These are phyloP conservation scores for Colletotrichum graminicola DNA, from an alignment of 2,329 filamentous ascomycete species.

Conservation along the genomic window DNA sequence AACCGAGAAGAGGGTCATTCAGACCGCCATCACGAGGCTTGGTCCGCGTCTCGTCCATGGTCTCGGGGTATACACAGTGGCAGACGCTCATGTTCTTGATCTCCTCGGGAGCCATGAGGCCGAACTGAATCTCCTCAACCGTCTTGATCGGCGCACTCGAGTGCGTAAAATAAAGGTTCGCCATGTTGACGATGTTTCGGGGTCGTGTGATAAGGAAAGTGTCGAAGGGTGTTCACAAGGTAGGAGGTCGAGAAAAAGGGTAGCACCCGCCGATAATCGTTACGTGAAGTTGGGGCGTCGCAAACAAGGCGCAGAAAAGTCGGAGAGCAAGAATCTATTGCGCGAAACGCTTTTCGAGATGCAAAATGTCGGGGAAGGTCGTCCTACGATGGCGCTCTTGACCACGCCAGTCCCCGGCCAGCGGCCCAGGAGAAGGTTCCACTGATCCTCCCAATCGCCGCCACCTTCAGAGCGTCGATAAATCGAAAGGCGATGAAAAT, in stretches of 20 bases:
- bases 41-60: slow-evolving; percentile 95
- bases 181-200: slow-evolving; percentile 73
- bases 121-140: slow-evolving; percentile 99
- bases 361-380: slow-evolving; percentile 48
- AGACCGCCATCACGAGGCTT: slow-evolving; percentile 91
- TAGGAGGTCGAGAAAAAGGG: slow-evolving; percentile 15
- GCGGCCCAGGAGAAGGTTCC: slow-evolving; percentile 62
- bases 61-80: slow-evolving; percentile 98
- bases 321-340: slow-evolving; percentile 44
- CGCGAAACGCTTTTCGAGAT: slow-evolving; percentile 49
- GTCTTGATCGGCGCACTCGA: slow-evolving; percentile 97
- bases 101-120: slow-evolving; percentile 96
- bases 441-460: slow-evolving; percentile 60
- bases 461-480: slow-evolving; percentile 51
- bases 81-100: slow-evolving; percentile 99
- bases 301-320: slow-evolving; percentile 45
- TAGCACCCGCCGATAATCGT: slow-evolving; percentile 29
- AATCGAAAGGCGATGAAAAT: slow-evolving; percentile 49
- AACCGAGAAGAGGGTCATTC: slow-evolving; percentile 95
- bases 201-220: slow-evolving; percentile 41
- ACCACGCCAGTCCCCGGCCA: slow-evolving; percentile 59
- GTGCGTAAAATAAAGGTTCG: slow-evolving; percentile 90
- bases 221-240: slow-evolving; percentile 17
- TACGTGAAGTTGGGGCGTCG: slow-evolving; percentile 44
- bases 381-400: slow-evolving; percentile 57